A percentile compares a stretch with the other conserved stretches of the same genome.
phyloP scores from a whole-genome alignment of 805 yeast genomes.

The Candida mattraensis region DNA sequence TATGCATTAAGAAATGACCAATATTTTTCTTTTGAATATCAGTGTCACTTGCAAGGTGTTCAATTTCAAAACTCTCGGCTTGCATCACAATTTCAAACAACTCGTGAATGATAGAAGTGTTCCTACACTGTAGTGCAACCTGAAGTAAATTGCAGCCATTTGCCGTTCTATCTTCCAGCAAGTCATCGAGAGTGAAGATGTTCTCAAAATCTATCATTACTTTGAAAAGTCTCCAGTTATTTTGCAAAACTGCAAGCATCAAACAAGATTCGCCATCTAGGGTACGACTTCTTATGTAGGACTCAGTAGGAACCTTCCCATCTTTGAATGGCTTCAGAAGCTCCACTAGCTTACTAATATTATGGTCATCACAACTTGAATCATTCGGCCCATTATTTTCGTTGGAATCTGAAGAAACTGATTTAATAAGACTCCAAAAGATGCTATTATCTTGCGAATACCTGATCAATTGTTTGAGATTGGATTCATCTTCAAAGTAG shows the following conservation, averaged over 20 bases:
- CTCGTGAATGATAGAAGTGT: slow-evolving; percentile 44
- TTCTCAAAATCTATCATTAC: slow-evolving; percentile 44
- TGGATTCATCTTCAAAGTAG: slow-evolving; percentile 49
- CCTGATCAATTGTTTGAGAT: slow-evolving; percentile 37
- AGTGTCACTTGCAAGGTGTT: slow-evolving; percentile 44
- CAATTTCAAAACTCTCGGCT: slow-evolving; percentile 45
- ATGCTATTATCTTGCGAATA: slow-evolving; percentile 47
- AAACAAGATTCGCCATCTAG: slow-evolving; percentile 70
- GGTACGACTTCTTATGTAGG: slow-evolving; percentile 39
- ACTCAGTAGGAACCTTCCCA: slow-evolving; percentile 18
- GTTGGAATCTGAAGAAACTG: slow-evolving; percentile 26
- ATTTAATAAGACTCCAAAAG: slow-evolving; percentile 54
- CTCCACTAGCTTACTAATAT: slow-evolving; percentile 12
- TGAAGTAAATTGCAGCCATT: slow-evolving; percentile 57
- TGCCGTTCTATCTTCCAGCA: slow-evolving; percentile 60
- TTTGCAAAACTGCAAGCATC: slow-evolving; percentile 56
- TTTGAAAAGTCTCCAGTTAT: slow-evolving; percentile 44
- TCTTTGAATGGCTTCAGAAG: slow-evolving; percentile 17
- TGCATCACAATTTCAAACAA: slow-evolving; percentile 45
- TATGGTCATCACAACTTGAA: slow-evolving; percentile 15
- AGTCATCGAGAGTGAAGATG: slow-evolving; percentile 63
- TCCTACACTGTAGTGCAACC: slow-evolving; percentile 59
- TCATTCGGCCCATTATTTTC: slow-evolving; percentile 20
- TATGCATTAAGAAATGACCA: slow-evolving; percentile 73
- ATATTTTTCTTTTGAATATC: slow-evolving; percentile 60